Base-by-base conservation (phyloP, 208 protist species). In the Wallacemonas sp. region DNA sequence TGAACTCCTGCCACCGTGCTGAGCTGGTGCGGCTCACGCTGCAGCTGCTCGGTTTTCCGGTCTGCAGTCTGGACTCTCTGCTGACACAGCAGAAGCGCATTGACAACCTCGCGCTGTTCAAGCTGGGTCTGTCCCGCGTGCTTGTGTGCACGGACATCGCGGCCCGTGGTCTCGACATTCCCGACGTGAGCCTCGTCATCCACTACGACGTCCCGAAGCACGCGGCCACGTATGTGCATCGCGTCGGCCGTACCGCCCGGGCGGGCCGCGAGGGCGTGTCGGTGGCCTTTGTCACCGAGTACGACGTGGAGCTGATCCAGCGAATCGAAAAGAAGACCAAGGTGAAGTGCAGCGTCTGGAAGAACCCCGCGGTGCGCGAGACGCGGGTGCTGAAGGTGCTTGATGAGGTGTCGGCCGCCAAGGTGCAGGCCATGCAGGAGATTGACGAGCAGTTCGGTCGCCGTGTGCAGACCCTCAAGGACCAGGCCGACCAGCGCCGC, bases 111-210 rank as follows among this genome's bases (percentile, higher is more conserved):
- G 78, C 89, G 12, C 84, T 97, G 48, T 99, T 99, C 89, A 94
- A 99, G 72, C 69, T 89, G 5, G 97, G 97, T 59, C 78, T 87
- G 46, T 65, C 86, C 23, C 87, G 97, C 33, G 84, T 97, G 44
- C 67, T 97, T n/a, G 84, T 97, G 38, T 86, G 82, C 28, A 97
- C 94, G 5, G 94, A 97, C 57, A 92, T 97, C 38, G 89, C 91
- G n/a, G 86, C 89, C n/a, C 77, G 98, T 49, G 98, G 98, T 50
- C 81, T 99, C 1, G 98, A 99, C 70, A 99, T 99, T 39, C 98
- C 98, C 0, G 71, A 67, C 0, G 98, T 99, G 0, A 92, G 97
- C 52, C 28, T 98, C 0, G 98, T 99, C 29, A 77, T 99, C 26
- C 98, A 99, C 83, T 99, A 97, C 76, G 98, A 99, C 70, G 77